Conservation (phyloP, 108 stramenopile species). For the Hondaea fermentalgiana region DNA sequence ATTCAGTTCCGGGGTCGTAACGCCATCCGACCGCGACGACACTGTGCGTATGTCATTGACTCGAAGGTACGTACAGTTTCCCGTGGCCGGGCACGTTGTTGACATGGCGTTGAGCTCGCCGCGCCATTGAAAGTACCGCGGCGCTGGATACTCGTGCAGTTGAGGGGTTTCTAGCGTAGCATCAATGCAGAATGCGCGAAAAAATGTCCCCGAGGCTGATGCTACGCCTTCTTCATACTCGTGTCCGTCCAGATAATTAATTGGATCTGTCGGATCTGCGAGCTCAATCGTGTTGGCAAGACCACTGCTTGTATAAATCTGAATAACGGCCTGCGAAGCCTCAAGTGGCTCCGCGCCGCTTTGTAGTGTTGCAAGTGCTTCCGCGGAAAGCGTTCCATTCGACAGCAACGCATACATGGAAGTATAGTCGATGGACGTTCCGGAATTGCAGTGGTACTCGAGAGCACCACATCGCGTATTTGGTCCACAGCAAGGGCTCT, state of each 20-base stretch:
- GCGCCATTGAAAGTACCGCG: slow-evolving; percentile 9
- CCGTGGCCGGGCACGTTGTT: neutral
- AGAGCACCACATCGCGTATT: neutral
- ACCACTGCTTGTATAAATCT: neutral
- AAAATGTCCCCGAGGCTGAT: neutral
- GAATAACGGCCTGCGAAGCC: neutral
- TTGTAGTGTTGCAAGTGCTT: neutral
- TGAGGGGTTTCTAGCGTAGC: neutral
- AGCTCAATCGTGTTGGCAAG: neutral
- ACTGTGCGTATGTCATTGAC: neutral
- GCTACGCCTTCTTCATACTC: neutral
- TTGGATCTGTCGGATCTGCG: neutral
- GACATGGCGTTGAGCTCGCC: neutral
- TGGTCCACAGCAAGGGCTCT: neutral
- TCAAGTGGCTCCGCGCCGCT: neutral
- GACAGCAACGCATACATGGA: neutral
- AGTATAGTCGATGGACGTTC: neutral
- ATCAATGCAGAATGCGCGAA: neutral
- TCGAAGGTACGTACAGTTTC: neutral
- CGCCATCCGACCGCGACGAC: neutral
- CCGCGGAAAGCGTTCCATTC: neutral
- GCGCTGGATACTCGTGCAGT: neutral
- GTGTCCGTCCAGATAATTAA: slow-evolving; percentile 4
- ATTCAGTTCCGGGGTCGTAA: neutral
- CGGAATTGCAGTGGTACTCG: neutral